Base-by-base conservation (phyloP, 805 yeast species). In the Cyberlindnera galapagoensis region DNA sequence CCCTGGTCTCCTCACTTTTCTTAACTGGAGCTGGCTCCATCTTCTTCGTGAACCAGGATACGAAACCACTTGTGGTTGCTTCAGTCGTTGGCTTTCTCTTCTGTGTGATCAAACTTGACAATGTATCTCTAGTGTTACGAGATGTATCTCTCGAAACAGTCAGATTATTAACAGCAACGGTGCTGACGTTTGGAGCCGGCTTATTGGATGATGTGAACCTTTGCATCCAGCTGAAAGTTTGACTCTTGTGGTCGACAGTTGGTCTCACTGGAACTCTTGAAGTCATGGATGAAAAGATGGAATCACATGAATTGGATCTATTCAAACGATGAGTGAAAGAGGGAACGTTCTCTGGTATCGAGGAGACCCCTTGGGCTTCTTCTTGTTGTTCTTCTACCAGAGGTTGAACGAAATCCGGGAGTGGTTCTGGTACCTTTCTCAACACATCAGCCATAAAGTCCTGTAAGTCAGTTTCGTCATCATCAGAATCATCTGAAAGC, bases 281-380 rank as follows among this genome's bases (percentile, higher is more conserved):
- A 2, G 43, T 43, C 38, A 46, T 42, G 4, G 39, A 38, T 7
- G 54, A 47, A 33, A 51, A 51, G 9, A 51, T 46, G 24, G 50
- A 43, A 31, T 51, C 54, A 36, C 51, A 50, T 2, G 56, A 51
- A 28, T 47, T 51, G 9, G 56, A 48, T 40, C 56, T 42, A 35
- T 48, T 48, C 28, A 51, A 39, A 18, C 32, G 44, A 28, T 49
- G 55, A 19, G 43, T 47, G 27, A 46, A 50, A 2, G 43, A 36
- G 11, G 49, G 49, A 1, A 31, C 35, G 15, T 37, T 34, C 4
- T 35, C 24, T 10, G 9, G 7, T 4, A 10, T 22, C 15, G n/a
- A n/a, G n/a, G n/a, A n/a, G n/a, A 15, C 31, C 12, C 5, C 21
- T 21, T 13, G 12, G 9, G 9, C 7, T 15, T 19, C 18, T 13